phyloP scores from a whole-genome alignment of 2,329 filamentous ascomycete genomes.

The Xylaria arbuscula region DNA sequence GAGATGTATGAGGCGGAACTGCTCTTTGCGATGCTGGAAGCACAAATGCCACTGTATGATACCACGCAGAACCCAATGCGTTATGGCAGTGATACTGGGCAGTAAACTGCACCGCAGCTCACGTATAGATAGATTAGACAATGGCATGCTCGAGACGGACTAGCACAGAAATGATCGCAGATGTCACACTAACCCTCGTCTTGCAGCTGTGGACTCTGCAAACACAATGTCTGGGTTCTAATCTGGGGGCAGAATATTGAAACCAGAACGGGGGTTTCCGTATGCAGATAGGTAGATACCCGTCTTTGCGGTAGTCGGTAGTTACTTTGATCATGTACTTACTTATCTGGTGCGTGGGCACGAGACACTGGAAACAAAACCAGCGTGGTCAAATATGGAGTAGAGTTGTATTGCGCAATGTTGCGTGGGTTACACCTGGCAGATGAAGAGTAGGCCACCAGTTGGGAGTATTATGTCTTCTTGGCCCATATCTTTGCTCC shows the following conservation, averaged over 20 bases:
- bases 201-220: constrained; percentile 11
- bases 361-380: background rate
- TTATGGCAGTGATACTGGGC: constrained; percentile 16
- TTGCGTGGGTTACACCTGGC: background rate
- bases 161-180: constrained; percentile 1
- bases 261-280: constrained; percentile 24
- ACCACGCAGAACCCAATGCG: constrained; percentile 1
- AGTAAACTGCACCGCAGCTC: constrained; percentile 19
- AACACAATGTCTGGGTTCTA: constrained; percentile 15
- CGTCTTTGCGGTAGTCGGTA: constrained; percentile 15
- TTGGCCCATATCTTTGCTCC: background rate
- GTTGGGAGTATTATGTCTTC: background rate
- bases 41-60: constrained; percentile 29
- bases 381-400: background rate
- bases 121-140: constrained; percentile 10
- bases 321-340: constrained; percentile 4
- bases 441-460: background rate
- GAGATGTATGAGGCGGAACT: background rate
- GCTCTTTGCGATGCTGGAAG: constrained; percentile 25
- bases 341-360: constrained; percentile 9
- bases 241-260: constrained; percentile 23
- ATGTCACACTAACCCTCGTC: constrained; percentile 18
- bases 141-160: constrained; percentile 16
- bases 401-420: constrained; percentile 4
- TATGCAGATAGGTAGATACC: constrained; percentile 8